Base-by-base conservation (phyloP, 768 basidiomycete genomes). In the Rhodotorula taiwanensis region DNA sequence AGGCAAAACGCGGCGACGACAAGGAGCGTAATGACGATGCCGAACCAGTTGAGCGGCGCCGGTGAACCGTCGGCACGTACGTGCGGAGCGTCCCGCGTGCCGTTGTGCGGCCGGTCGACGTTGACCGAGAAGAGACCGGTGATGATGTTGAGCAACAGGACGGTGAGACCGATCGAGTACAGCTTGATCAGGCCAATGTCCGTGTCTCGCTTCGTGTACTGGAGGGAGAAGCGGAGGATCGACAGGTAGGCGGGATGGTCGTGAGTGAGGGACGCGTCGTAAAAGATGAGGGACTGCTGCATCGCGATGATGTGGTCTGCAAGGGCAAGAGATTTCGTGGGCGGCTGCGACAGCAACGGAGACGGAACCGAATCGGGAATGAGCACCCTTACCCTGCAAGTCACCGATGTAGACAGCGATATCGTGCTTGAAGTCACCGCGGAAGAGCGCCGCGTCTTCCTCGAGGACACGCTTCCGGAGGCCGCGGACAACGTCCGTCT, bases 391-490 rank as follows among this genome's bases (percentile, higher is more conserved):
- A 39, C 36, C 36, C 79, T 92, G 88, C 3, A 97, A 82, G 75
- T 97, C 92, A 28, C 88, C 89, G 77, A 93, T 83, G 73, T 94
- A 90, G 5, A 91, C 87, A 16, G 83, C 85, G 28, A 94, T 82
- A 67, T 89, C 88, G 27, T 80, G 75, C 55, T 83, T 82, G 45
- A 45, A 54, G 36, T 66, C 60, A 77, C 64, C 28, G 74, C 77
- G 34, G 74, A 73, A 53, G 73, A 75, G 10, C 74, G 75, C 34
- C 66, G 70, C 62, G 71, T 74, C 65, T 74, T 81, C 56, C 81
- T 76, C 74, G 51, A 60, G 75, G 2, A 89, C 79, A 23, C 92
- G 79, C 75, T 94, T 93, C 70, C 83, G 79, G 58, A 93, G 79
- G 70, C 87, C 84, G 4, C 85, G 80, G 36, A 93, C 79, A 11